These are phyloP conservation scores for Penicillium arizonense DNA, from an alignment of 495 filamentous ascomycete species.

Conservation along the genomic window DNA sequence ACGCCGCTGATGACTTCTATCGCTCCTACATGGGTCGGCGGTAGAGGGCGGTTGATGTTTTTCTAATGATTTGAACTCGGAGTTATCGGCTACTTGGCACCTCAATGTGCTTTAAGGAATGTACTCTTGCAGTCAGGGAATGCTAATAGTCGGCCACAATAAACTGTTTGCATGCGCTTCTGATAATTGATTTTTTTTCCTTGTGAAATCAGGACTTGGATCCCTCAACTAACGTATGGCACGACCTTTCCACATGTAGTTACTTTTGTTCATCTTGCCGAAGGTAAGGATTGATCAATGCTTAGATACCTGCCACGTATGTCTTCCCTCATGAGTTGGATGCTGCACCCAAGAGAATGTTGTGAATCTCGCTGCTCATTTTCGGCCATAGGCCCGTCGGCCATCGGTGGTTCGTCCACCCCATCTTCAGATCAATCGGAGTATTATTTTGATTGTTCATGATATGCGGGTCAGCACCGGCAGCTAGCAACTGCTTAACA, in stretches of 20 bases:
- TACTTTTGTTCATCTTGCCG: not conserved
- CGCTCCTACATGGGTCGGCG: slow-evolving; percentile 70
- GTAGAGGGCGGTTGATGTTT: slow-evolving; percentile 25
- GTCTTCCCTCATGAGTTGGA: no score
- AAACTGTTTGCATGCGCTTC: slow-evolving; percentile 7
- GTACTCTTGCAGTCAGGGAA: slow-evolving; percentile 9
- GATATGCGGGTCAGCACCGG: not conserved
- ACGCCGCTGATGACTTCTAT: slow-evolving; percentile 76
- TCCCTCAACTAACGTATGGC: no score
- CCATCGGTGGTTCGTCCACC: not conserved
- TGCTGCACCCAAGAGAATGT: no score
- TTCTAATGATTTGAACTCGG: slow-evolving; percentile 21
- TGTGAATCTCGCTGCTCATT: no score
- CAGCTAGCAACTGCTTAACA: not conserved
- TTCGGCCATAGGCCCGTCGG: no score
- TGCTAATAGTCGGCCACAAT: slow-evolving; percentile 10
- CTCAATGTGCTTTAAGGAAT: slow-evolving; percentile 15
- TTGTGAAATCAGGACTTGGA: not conserved
- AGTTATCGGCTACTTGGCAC: slow-evolving; percentile 6
- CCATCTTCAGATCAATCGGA: not conserved
- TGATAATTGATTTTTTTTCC: not conserved
- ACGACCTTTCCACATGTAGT: not conserved
- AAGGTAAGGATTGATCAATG: not conserved
- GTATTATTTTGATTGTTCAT: not conserved
- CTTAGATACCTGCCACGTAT: no score